phyloP scores from a whole-genome alignment of 164 flowering plant genomes.

The Magnolia changhungtana region DNA sequence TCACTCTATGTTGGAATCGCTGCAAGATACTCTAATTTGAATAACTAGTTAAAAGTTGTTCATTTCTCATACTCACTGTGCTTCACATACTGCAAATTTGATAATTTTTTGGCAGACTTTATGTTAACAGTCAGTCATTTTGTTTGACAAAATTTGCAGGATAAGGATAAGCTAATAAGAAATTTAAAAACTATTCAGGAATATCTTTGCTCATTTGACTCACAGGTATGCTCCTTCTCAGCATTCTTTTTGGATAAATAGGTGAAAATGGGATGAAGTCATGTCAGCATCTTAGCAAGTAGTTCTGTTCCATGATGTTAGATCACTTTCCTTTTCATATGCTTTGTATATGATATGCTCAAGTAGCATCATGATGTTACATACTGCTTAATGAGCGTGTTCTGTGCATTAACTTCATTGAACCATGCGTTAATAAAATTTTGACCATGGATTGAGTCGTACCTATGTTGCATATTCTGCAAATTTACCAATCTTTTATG shows the following conservation, averaged over 20 bases:
- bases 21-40: too few species aligned
- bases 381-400: too few species aligned
- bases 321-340: not conserved
- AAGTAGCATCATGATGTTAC: too few species aligned
- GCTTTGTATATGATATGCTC: too few species aligned
- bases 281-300: not conserved
- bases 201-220: conserved; percentile 87
- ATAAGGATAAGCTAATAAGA: conserved; percentile 61
- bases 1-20: too few species aligned
- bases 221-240: conserved; percentile 53
- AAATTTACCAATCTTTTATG: too few species aligned
- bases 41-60: not conserved
- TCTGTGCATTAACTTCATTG: not conserved
- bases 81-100: not conserved
- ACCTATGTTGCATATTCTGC: too few species aligned
- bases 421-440: not conserved
- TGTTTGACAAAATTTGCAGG: conserved; percentile 41
- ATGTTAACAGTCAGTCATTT: not conserved
- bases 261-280: not conserved
- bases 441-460: not conserved
- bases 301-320: not conserved
- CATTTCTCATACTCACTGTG: not conserved
- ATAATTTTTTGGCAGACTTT: not conserved
- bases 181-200: conserved; percentile 89
- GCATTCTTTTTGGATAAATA: not conserved